These are phyloP conservation scores for Colletotrichum nymphaeae DNA, from an alignment of 2,329 filamentous ascomycete genomes.

Conservation along the genomic window DNA sequence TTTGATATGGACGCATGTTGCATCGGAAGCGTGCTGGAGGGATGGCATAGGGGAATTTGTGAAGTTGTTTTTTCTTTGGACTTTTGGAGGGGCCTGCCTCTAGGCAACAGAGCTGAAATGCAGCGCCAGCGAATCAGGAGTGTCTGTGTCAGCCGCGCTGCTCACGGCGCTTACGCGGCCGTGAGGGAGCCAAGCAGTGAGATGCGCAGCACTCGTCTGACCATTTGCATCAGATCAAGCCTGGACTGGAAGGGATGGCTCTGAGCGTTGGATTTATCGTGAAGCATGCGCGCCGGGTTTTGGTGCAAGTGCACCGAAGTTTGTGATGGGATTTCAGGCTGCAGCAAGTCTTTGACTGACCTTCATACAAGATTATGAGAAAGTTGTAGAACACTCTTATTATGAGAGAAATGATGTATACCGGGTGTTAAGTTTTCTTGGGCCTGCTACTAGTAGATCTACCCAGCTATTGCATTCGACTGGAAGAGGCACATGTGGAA, in stretches of 20 bases:
- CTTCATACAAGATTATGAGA: neutral
- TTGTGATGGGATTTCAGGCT: neutral
- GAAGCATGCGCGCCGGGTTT: neutral
- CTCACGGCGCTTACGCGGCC: constrained; percentile 35
- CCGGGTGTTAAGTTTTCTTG: neutral
- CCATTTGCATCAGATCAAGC: neutral
- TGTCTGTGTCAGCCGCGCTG: neutral
- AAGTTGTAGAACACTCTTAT: neutral
- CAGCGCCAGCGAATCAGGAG: constrained; percentile 8
- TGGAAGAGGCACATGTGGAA: neutral
- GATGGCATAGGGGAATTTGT: neutral
- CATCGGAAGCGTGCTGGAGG: neutral
- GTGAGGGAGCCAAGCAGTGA: constrained; percentile 14
- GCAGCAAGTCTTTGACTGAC: neutral
- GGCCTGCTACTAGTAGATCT: neutral
- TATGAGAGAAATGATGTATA: neutral
- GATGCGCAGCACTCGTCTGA: neutral
- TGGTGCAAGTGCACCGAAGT: neutral
- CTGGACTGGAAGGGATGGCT: neutral
- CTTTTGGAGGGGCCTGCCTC: neutral
- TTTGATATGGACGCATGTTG: neutral
- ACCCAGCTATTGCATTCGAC: too few species aligned
- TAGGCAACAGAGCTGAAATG: constrained; percentile 28
- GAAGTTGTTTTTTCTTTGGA: neutral
- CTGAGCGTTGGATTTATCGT: neutral